These are phyloP conservation scores for Senna siamea DNA, from an alignment of 306 rosid species.

Conservation along the genomic window DNA sequence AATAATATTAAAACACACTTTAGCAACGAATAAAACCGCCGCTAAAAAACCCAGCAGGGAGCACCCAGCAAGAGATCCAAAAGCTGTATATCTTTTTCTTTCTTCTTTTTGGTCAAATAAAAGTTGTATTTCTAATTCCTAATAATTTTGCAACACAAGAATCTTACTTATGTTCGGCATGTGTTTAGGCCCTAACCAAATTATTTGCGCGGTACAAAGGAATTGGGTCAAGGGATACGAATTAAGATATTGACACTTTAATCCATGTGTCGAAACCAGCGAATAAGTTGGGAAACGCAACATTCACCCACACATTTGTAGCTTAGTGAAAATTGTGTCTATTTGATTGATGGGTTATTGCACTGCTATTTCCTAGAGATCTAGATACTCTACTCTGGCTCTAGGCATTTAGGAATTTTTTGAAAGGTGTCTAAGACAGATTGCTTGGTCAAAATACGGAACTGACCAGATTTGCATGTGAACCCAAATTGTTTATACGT, in stretches of 20 bases:
- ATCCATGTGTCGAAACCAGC: background rate
- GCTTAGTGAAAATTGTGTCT: background rate
- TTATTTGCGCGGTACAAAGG: background rate
- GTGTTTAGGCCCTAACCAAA: background rate
- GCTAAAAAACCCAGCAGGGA: too few species aligned
- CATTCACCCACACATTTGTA: constrained; percentile 1
- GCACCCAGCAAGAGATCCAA: too few species aligned
- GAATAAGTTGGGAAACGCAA: constrained; percentile 8
- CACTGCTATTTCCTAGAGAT: background rate
- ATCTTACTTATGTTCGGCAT: too few species aligned
- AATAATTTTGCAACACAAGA: too few species aligned
- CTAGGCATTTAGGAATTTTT: background rate
- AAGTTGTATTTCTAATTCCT: background rate
- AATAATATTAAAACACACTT: too few species aligned
- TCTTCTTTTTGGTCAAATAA: too few species aligned
- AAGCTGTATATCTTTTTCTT: too few species aligned
- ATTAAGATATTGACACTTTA: background rate
- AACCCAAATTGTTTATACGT: constrained; percentile 6
- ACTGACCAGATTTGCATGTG: background rate
- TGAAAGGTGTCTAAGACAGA: background rate
- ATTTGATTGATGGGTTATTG: background rate
- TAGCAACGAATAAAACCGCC: too few species aligned
- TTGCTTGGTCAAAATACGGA: background rate
- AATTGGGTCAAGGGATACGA: background rate
- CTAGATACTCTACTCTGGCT: background rate